These are phyloP conservation scores for Neohortaea acidophila DNA, from an alignment of 495 filamentous ascomycete species.

Conservation along the genomic window DNA sequence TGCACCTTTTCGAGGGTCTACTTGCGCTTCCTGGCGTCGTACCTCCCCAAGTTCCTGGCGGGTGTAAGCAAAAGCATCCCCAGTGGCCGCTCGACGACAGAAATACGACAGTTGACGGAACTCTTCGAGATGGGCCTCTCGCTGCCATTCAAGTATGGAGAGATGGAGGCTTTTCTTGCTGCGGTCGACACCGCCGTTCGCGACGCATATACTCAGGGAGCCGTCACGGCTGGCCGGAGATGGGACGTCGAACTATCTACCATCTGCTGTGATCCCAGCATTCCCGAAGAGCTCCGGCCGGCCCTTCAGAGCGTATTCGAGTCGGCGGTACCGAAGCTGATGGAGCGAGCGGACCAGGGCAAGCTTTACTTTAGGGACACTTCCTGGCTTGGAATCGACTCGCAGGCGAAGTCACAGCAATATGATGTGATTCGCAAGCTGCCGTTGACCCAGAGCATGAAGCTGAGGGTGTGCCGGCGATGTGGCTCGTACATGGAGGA, in stretches of 20 bases:
- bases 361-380: conserved; percentile 15
- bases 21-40: conserved; percentile 2
- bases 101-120: conserved; percentile 2
- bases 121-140: background rate
- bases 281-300: conserved; percentile 6
- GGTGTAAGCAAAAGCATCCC: background rate
- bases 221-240: background rate
- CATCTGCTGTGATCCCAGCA: conserved; percentile 2
- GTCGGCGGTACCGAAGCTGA: conserved; percentile 5
- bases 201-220: conserved; percentile 2
- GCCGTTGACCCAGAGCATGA: conserved; percentile 8
- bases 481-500: conserved; percentile 54
- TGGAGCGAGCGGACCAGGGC: background rate
- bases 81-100: background rate
- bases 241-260: conserved; percentile 8
- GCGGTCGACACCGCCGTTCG: conserved; percentile 13
- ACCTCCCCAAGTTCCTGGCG: background rate
- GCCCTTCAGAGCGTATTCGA: conserved; percentile 5
- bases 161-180: conserved; percentile 3
- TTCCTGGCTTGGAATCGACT: conserved; percentile 6
- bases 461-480: conserved; percentile 39
- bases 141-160: conserved; percentile 5
- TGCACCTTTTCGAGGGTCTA: conserved; percentile 9
- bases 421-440: conserved; percentile 19
- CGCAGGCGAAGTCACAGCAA: background rate